Evolutionary conservation across 2,329 filamentous ascomycete species (phyloP).

Genomic region (Fusarium tuaranense): DNA sequence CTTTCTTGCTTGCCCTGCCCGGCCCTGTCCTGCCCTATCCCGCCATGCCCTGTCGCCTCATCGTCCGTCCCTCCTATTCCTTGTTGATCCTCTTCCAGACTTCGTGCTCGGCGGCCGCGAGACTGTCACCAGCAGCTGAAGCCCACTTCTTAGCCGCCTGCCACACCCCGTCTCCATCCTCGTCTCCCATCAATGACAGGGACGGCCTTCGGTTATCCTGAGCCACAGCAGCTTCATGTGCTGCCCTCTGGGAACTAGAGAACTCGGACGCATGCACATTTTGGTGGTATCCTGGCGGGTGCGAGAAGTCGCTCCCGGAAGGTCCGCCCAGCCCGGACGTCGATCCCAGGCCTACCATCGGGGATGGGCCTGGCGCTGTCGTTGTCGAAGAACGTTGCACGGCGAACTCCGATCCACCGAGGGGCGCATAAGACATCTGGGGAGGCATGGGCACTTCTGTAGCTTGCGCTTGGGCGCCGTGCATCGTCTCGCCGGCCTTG

Average conservation of each 20-base stretch:
- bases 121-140: slow-evolving; percentile 65
- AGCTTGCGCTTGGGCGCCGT: slow-evolving; percentile 49
- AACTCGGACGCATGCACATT: slow-evolving; percentile 65
- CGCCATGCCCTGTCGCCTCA: neutral
- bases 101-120: slow-evolving; percentile 69
- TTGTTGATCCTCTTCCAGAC: slow-evolving; percentile 74
- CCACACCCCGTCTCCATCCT: slow-evolving; percentile 63
- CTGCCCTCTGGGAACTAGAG: slow-evolving; percentile 59
- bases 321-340: slow-evolving; percentile 43
- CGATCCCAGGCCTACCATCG: slow-evolving; percentile 41
- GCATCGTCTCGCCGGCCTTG: slow-evolving; percentile 59
- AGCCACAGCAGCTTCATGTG: slow-evolving; percentile 51
- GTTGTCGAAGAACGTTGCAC: slow-evolving; percentile 61
- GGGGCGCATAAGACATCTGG: slow-evolving; percentile 63
- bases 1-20: slow-evolving; percentile 7
- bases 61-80: slow-evolving; percentile 50
- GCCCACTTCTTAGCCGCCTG: slow-evolving; percentile 69
- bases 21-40: neutral
- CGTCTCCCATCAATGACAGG: slow-evolving; percentile 40
- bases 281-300: slow-evolving; percentile 69
- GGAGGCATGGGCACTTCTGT: slow-evolving; percentile 58
- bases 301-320: slow-evolving; percentile 50
- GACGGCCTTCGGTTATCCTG: slow-evolving; percentile 36
- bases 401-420: slow-evolving; percentile 54
- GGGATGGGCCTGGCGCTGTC: slow-evolving; percentile 45